These are phyloP conservation scores for Corylus heterophylla DNA, from an alignment of 306 rosid genomes.

Conservation along the genomic window DNA sequence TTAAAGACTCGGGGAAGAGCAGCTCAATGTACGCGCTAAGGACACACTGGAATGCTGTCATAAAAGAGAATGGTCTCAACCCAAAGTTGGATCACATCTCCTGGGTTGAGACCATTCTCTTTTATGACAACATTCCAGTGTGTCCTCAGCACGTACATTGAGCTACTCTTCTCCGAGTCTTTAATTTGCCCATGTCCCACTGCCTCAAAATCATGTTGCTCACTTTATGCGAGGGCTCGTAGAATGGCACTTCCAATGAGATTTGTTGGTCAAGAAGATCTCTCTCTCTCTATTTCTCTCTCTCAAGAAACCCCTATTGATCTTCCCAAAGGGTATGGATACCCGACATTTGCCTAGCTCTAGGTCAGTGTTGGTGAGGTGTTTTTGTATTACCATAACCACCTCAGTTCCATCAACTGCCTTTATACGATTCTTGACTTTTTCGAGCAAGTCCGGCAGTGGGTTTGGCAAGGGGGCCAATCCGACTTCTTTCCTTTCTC, in stretches of 20 bases:
- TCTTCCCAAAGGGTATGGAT: background rate
- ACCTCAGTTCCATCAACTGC: background rate
- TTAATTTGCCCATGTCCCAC: conserved; percentile 3
- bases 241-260: background rate
- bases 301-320: background rate
- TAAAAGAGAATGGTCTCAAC: background rate
- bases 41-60: background rate
- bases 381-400: background rate
- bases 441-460: background rate
- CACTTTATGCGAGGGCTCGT: background rate
- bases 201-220: background rate
- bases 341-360: background rate
- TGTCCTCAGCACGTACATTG: conserved; percentile 2
- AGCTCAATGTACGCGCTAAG: conserved; percentile 8
- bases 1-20: background rate
- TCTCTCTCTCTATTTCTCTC: background rate
- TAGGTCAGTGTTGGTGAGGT: background rate
- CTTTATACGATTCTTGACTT: background rate
- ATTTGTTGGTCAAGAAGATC: background rate
- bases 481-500: background rate
- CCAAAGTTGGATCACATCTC: background rate
- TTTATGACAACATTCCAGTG: background rate
- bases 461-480: background rate
- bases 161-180: background rate
- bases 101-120: background rate